These are phyloP conservation scores for Fusarium piperis DNA, from an alignment of 2,329 filamentous ascomycete genomes.

Conservation along the genomic window DNA sequence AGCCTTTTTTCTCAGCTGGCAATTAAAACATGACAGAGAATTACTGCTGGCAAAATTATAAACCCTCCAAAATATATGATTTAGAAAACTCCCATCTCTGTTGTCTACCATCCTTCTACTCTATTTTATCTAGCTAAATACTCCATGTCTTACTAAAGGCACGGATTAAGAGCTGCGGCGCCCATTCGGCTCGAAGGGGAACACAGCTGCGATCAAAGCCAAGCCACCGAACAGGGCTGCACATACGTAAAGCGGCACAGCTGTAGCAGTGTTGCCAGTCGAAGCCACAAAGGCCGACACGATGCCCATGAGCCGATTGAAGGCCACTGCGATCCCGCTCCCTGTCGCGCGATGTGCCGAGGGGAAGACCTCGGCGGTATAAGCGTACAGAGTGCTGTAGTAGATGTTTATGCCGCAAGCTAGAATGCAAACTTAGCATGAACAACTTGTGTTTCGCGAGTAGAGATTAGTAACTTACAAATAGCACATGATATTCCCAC, in stretches of 20 bases:
- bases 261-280: conserved; percentile 66
- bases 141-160: background rate
- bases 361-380: conserved; percentile 71
- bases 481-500: conserved; percentile 18
- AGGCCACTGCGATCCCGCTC: conserved; percentile 76
- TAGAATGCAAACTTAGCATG: conserved; percentile 49
- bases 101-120: background rate
- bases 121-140: background rate
- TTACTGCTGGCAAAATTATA: too few species aligned
- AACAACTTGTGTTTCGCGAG: background rate
- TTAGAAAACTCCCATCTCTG: background rate
- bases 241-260: conserved; percentile 75
- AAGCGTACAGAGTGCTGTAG: conserved; percentile 74
- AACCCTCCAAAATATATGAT: too few species aligned
- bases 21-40: too few species aligned
- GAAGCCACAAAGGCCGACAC: conserved; percentile 74
- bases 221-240: conserved; percentile 71
- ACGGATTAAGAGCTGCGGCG: background rate
- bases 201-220: background rate
- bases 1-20: too few species aligned
- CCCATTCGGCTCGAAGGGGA: conserved; percentile 22
- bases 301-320: conserved; percentile 80
- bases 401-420: conserved; percentile 77
- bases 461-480: background rate
- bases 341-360: conserved; percentile 78